Evolutionary conservation across 2,329 filamentous ascomycete species (phyloP).

Genomic region (Chaetomiaceae sp.): DNA sequence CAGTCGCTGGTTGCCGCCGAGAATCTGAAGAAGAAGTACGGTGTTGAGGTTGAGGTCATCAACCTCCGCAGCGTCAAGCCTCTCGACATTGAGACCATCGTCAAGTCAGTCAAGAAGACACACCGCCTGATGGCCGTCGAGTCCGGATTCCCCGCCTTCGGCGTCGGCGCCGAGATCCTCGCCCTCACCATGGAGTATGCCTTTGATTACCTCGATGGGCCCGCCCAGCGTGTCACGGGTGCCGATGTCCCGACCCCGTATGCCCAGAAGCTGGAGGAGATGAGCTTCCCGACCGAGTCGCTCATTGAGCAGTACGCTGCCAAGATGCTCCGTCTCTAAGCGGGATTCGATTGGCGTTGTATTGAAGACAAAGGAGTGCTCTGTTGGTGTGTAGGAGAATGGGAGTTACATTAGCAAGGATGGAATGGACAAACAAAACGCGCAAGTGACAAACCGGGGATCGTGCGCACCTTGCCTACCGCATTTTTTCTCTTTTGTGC

Average conservation of each 20-base stretch:
- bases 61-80: constrained; percentile 98
- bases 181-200: constrained; percentile 95
- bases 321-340: constrained; percentile 72
- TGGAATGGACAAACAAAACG: not conserved
- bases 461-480: not conserved
- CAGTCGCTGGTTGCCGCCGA: constrained; percentile 86
- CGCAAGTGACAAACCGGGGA: constrained; percentile 6
- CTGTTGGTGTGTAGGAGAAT: not conserved
- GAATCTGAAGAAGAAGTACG: constrained; percentile 92
- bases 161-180: constrained; percentile 87
- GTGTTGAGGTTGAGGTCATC: constrained; percentile 92
- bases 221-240: constrained; percentile 89
- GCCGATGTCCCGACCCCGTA: constrained; percentile 97
- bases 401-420: constrained; percentile 3
- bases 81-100: constrained; percentile 87
- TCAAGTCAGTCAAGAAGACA: constrained; percentile 99
- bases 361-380: not conserved
- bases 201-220: constrained; percentile 95
- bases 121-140: constrained; percentile 86
- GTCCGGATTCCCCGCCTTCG: constrained; percentile 93
- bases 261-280: constrained; percentile 85
- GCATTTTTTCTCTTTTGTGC: constrained; percentile 14
- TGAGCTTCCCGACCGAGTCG: constrained; percentile 88
- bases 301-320: constrained; percentile 84
- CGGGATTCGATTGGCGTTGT: not conserved